phyloP scores from a whole-genome alignment of 805 yeast species.

The Wickerhamomyces hampshirensis region DNA sequence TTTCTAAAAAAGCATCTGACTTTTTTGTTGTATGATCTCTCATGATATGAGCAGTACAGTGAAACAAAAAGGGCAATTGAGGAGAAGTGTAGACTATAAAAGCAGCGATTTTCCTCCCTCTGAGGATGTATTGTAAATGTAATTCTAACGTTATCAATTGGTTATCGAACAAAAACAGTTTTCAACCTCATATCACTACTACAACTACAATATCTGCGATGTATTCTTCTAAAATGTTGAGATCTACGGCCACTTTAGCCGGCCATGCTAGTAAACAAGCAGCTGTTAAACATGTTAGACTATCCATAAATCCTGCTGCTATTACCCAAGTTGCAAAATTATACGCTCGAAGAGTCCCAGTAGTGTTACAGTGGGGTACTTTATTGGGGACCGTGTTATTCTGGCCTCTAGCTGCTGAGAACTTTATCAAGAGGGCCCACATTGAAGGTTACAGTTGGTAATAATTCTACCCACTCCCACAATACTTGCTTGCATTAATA shows the following conservation, averaged over 20 bases:
- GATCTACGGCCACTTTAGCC: slow-evolving; percentile 23
- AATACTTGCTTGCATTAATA: no score
- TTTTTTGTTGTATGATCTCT: not conserved
- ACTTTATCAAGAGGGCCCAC: slow-evolving; percentile 5
- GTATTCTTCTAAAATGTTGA: slow-evolving; percentile 23
- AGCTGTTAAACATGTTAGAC: slow-evolving; percentile 18
- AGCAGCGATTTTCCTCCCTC: no score
- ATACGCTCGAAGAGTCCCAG: slow-evolving; percentile 19
- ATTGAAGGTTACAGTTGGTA: slow-evolving; percentile 7
- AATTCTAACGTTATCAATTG: no score
- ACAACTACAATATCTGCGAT: slow-evolving; percentile 15
- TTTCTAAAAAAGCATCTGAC: slow-evolving; percentile 1
- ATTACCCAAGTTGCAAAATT: slow-evolving; percentile 8
- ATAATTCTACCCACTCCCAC: no score
- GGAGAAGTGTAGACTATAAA: no score
- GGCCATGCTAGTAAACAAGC: slow-evolving; percentile 16
- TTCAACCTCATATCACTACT: not conserved
- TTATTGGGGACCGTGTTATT: slow-evolving; percentile 14
- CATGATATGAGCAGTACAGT: not conserved
- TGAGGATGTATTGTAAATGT: no score
- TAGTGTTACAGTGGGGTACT: slow-evolving; percentile 20
- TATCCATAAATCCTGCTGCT: slow-evolving; percentile 15
- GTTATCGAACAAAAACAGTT: no score
- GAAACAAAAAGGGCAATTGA: no score
- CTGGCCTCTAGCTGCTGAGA: slow-evolving; percentile 22